phyloP scores from a whole-genome alignment of 2,329 filamentous ascomycete species.

The Lizonia empirigonia region DNA sequence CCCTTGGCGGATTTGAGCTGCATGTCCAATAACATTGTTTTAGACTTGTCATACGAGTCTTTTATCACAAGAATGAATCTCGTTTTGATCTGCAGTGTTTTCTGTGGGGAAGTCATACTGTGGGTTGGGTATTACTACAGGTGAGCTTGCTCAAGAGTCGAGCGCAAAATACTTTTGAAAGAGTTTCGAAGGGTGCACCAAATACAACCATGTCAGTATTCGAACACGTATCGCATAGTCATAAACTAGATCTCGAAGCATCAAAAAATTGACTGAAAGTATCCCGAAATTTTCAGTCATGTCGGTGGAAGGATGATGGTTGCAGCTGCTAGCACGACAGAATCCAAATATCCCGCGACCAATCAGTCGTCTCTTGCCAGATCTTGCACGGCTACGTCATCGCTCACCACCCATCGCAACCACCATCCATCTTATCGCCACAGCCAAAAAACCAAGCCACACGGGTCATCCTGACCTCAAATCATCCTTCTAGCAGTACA shows the following conservation, averaged over 20 bases:
- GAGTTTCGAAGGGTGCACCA: too few relatives aligned
- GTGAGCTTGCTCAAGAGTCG: not conserved
- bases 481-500: not conserved
- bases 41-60: too few relatives aligned
- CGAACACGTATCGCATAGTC: not conserved
- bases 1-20: not conserved
- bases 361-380: not conserved
- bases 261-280: not conserved
- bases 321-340: not conserved
- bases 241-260: not conserved
- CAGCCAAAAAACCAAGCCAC: constrained; percentile 14
- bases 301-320: not conserved
- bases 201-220: not conserved
- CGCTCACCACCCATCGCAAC: constrained; percentile 7
- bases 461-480: constrained; percentile 10
- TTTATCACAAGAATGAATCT: too few relatives aligned
- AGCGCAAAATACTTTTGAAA: too few relatives aligned
- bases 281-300: constrained; percentile 78
- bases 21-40: too few relatives aligned
- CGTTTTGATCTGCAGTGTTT: too few relatives aligned
- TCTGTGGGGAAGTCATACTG: too few relatives aligned
- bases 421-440: constrained; percentile 2
- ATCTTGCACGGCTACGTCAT: constrained; percentile 23
- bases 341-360: too few relatives aligned
- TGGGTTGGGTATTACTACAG: too few relatives aligned